Conservation (phyloP, 1,139 yeast species). For the Yamadazyma triangularis region DNA sequence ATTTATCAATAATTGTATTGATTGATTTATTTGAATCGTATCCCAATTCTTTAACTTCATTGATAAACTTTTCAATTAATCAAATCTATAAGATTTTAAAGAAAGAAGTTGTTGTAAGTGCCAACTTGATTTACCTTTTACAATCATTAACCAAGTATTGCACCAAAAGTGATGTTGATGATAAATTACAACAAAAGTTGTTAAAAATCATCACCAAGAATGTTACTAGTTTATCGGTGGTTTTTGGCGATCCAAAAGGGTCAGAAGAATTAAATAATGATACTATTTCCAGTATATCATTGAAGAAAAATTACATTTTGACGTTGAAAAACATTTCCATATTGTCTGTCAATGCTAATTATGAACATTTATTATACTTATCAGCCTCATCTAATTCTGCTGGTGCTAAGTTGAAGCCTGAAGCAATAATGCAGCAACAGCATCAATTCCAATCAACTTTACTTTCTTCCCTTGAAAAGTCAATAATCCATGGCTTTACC, state of each 20-base stretch:
- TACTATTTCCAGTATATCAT: slow-evolving; percentile 14
- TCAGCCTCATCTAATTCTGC: slow-evolving; percentile 35
- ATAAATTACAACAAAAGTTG: slow-evolving; percentile 35
- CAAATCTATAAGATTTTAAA: slow-evolving; percentile 40
- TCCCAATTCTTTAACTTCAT: slow-evolving; percentile 35
- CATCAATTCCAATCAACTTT: slow-evolving; percentile 32
- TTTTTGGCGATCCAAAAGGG: slow-evolving; percentile 13
- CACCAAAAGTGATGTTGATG: slow-evolving; percentile 37
- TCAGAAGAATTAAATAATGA: slow-evolving; percentile 6
- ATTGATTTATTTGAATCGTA: slow-evolving; percentile 36
- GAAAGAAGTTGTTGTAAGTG: slow-evolving; percentile 25
- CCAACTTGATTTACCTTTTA: slow-evolving; percentile 29
- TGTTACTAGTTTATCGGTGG: slow-evolving; percentile 15
- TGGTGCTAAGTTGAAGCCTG: slow-evolving; percentile 42
- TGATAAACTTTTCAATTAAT: slow-evolving; percentile 30
- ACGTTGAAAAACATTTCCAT: slow-evolving; percentile 31
- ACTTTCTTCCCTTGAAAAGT: slow-evolving; percentile 28
- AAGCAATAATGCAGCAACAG: slow-evolving; percentile 38
- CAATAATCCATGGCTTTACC: slow-evolving; percentile 26
- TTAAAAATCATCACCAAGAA: slow-evolving; percentile 29
- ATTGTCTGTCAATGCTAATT: slow-evolving; percentile 31
- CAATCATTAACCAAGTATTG: slow-evolving; percentile 34
- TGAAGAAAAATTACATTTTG: slow-evolving; percentile 31
- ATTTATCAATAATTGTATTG: slow-evolving; percentile 27
- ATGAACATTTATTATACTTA: slow-evolving; percentile 32